A percentile compares a stretch with the other conserved stretches of the same genome.
Conservation (phyloP, 2,329 filamentous ascomycete genomes). For the Aspergillus tubingensis region DNA sequence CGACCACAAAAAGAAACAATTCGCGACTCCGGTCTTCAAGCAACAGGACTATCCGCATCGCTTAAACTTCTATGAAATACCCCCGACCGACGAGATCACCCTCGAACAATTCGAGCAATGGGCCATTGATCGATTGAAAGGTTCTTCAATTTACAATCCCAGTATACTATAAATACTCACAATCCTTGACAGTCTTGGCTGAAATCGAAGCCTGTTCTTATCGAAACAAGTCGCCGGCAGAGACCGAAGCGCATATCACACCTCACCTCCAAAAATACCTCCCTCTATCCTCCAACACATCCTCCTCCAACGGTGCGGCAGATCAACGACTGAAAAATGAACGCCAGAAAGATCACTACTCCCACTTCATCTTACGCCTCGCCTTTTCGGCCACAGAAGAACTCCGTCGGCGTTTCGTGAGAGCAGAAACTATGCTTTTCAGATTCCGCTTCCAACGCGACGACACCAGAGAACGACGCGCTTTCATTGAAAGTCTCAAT, state of each 20-base stretch:
- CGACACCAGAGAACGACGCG: slow-evolving; percentile 68
- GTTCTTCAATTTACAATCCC: slow-evolving; percentile 47
- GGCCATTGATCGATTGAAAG: slow-evolving; percentile 88
- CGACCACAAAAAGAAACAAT: slow-evolving; percentile 84
- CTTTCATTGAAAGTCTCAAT: slow-evolving; percentile 74
- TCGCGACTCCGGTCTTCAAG: slow-evolving; percentile 74
- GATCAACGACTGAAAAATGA: slow-evolving; percentile 64
- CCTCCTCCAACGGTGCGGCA: slow-evolving; percentile 54
- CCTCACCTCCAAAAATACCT: slow-evolving; percentile 85
- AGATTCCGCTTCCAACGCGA: slow-evolving; percentile 78
- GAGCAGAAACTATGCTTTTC: slow-evolving; percentile 88
- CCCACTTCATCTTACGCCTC: slow-evolving; percentile 91
- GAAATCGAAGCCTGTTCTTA: slow-evolving; percentile 87
- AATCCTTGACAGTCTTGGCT: slow-evolving; percentile 36
- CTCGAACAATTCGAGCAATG: slow-evolving; percentile 98
- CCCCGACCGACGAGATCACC: slow-evolving; percentile 90
- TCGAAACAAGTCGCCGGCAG: slow-evolving; percentile 80
- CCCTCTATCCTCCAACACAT: slow-evolving; percentile 74
- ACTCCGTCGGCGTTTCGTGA: slow-evolving; percentile 78
- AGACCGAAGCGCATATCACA: slow-evolving; percentile 81
- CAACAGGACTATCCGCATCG: slow-evolving; percentile 79
- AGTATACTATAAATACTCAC: background rate
- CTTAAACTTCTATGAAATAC: slow-evolving; percentile 86
- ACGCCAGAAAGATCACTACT: slow-evolving; percentile 94
- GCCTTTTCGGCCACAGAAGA: slow-evolving; percentile 93